These are phyloP conservation scores for Aspergillus glaucus DNA, from an alignment of 2,329 filamentous ascomycete species.

Conservation along the genomic window DNA sequence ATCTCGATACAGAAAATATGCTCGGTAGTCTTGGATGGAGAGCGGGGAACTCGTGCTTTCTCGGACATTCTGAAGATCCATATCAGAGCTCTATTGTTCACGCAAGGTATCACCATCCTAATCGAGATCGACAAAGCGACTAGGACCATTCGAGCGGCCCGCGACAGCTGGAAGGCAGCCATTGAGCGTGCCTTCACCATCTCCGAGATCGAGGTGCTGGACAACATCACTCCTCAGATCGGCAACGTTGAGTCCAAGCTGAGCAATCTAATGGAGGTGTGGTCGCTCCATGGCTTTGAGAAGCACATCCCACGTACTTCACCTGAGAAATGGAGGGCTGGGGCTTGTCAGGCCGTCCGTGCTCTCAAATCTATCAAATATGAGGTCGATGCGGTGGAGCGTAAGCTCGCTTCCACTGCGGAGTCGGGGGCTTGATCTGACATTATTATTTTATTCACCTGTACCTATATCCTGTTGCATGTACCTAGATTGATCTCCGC, in stretches of 20 bases:
- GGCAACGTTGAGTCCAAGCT: conserved; percentile 2
- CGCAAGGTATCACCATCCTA: conserved; percentile 5
- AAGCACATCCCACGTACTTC: not conserved
- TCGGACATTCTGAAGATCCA: conserved; percentile 1
- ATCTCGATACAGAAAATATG: conserved; percentile 1
- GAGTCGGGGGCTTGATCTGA: no score
- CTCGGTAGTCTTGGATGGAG: not conserved
- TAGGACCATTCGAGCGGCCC: not conserved
- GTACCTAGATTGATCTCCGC: no score
- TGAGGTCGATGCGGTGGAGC: conserved; percentile 4
- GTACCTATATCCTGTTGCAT: no score
- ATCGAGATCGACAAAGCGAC: not conserved
- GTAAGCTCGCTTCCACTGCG: not conserved
- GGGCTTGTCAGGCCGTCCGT: conserved; percentile 4
- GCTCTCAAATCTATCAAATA: conserved; percentile 3
- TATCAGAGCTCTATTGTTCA: conserved; percentile 9
- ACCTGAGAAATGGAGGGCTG: not conserved
- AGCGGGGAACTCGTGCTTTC: not conserved
- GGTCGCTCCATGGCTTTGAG: conserved; percentile 6
- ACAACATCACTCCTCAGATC: conserved; percentile 2
- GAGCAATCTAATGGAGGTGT: not conserved
- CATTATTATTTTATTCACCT: no score
- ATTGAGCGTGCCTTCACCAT: conserved; percentile 1
- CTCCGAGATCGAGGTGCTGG: conserved; percentile 7
- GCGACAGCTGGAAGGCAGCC: conserved; percentile 2